phyloP scores from a whole-genome alignment of 1,284 basidiomycete species.

The Agaricales sp. region DNA sequence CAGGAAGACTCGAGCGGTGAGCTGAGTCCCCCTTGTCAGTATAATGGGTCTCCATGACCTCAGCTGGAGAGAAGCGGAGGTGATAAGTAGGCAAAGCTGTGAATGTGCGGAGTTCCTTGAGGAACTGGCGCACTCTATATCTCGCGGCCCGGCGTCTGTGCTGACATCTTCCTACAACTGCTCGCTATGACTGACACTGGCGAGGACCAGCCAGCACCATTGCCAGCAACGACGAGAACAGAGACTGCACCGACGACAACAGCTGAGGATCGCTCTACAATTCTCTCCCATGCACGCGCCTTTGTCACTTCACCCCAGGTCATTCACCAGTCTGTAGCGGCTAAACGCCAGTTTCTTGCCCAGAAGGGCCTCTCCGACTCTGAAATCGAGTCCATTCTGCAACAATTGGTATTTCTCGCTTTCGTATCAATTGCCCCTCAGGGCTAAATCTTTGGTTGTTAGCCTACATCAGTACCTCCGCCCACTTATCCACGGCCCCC shows the following conservation, averaged over 20 bases:
- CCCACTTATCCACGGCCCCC: slow-evolving; percentile 32
- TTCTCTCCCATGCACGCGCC: neutral
- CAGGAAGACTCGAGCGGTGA: neutral
- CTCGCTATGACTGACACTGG: neutral
- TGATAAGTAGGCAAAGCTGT: no score
- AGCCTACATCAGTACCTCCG: slow-evolving; percentile 26
- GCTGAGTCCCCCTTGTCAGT: neutral
- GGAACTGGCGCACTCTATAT: neutral
- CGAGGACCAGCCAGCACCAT: neutral
- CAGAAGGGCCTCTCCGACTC: neutral
- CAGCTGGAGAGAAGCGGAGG: neutral
- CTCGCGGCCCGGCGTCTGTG: no score
- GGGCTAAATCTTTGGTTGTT: slow-evolving; percentile 6
- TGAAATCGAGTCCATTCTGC: neutral
- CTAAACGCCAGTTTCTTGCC: neutral
- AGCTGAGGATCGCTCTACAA: neutral
- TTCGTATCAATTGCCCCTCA: neutral
- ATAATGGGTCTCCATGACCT: neutral
- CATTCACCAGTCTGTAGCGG: neutral
- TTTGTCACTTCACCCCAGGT: neutral
- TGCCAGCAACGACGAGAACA: neutral
- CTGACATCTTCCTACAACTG: no score
- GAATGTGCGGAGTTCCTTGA: no score
- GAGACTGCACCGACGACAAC: neutral
- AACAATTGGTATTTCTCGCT: neutral